These are phyloP conservation scores for Cyberlindnera meyerae DNA, from an alignment of 805 yeast genomes.

Conservation along the genomic window DNA sequence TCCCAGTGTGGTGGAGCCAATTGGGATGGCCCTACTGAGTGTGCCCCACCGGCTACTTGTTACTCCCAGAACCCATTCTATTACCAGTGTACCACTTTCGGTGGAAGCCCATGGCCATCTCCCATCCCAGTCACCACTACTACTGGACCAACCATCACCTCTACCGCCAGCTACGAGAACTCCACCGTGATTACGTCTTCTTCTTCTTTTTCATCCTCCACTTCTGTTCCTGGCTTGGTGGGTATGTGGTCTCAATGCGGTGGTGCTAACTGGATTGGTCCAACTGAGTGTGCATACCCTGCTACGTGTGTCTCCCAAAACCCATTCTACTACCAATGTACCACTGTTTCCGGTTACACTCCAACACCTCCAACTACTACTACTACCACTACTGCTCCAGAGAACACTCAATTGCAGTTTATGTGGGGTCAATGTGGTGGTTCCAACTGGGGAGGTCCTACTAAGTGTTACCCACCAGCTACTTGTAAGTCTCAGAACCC, in stretches of 20 bases:
- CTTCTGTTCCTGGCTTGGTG: neutral
- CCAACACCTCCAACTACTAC: too few species aligned
- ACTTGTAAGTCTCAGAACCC: constrained; percentile 5
- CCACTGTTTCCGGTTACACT: neutral
- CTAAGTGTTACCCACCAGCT: neutral
- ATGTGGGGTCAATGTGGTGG: too few species aligned
- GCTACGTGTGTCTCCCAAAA: constrained; percentile 11
- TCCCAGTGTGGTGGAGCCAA: constrained; percentile 12
- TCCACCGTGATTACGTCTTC: too few species aligned
- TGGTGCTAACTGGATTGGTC: neutral
- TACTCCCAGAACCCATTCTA: constrained; percentile 19
- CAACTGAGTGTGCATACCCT: constrained; percentile 11
- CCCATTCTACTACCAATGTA: constrained; percentile 17
- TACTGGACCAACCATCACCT: too few species aligned
- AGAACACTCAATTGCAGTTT: too few species aligned
- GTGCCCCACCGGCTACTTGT: constrained; percentile 23
- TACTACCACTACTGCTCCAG: too few species aligned
- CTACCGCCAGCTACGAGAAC: too few species aligned
- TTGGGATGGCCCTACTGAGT: constrained; percentile 11
- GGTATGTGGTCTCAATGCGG: constrained; percentile 1
- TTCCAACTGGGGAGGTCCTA: neutral
- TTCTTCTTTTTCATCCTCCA: neutral
- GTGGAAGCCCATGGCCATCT: neutral
- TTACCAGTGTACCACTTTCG: constrained; percentile 20
- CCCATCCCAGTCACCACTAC: too few species aligned